Base-by-base conservation (phyloP, 1,139 yeast genomes). In the Hyphopichia khmerensis region DNA sequence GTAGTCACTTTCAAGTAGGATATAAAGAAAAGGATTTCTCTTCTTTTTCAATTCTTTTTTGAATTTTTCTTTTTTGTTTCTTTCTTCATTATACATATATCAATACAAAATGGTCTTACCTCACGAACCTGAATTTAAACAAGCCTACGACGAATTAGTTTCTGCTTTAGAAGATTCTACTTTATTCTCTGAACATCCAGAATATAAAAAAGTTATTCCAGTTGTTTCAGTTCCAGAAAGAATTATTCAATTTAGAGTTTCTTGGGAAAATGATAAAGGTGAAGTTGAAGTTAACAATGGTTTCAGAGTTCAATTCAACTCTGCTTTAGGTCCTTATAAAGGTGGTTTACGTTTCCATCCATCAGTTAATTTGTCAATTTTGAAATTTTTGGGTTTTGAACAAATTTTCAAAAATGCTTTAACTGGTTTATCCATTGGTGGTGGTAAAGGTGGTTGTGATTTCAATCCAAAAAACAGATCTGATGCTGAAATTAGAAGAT, bases 371-470 rank as follows among this genome's bases (percentile, higher is more conserved):
- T 80, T 93, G 62, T 89, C 97, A 44, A 87, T 93, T 66, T 80
- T 93, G 66, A 93, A 93, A 76, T 93, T 93, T 72, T 80, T 93
- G 63, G 99, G 98, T 63, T 93, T 88, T 67, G 99, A 93, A 78
- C 99, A 93, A 76, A 90, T 90, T 69, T 93, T 93, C 82, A 93
- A 93, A 81, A 93, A 93, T 66, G 98, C 99, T 43, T 79, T 93
- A 62, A 93, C 99, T 57, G 98, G 98, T 60, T 80, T 91, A 60
- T 82, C 85, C 80, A 90, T 93, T 87, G 99, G 99, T 67, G 99
- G 99, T 78, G 99, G 96, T 75, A 93, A 93, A 72, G 99, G 99
- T 82, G 99, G 99, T 69, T 79, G 96, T 51, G 97, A 93, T 75
- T 93, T 93, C 72, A 89, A 91, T 75, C 96, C 97, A 60, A 91